Percentiles rank a stretch among this genome's conserved stretches.
These are phyloP conservation scores for Silene coronaria DNA, from an alignment of 179 eudicot species.

Conservation along the genomic window DNA sequence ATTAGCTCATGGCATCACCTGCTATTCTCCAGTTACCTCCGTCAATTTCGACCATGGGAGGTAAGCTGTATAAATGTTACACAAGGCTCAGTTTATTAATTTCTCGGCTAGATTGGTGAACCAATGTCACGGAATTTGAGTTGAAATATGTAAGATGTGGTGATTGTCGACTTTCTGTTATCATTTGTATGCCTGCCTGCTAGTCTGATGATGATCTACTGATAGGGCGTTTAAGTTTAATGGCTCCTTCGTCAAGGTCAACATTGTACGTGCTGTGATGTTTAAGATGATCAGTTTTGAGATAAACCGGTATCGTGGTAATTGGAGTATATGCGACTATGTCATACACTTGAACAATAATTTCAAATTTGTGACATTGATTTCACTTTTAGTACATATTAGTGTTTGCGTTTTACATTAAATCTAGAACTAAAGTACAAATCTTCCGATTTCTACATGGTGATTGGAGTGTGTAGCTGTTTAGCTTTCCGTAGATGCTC, in stretches of 20 bases:
- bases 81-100: background rate
- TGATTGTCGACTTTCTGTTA: background rate
- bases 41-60: conserved; percentile 14
- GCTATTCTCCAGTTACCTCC: conserved; percentile 18
- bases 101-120: background rate
- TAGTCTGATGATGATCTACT: background rate
- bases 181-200: background rate
- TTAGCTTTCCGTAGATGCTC: background rate
- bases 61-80: conserved; percentile 1
- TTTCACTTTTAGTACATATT: background rate
- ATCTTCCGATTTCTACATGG: background rate
- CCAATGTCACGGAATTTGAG: background rate
- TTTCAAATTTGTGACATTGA: background rate
- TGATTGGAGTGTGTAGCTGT: background rate
- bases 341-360: background rate
- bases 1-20: conserved; percentile 10
- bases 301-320: background rate
- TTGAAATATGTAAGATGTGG: background rate
- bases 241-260: background rate
- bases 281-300: background rate
- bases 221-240: too few relatives aligned
- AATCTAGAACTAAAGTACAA: background rate
- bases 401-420: background rate
- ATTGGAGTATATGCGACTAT: background rate
- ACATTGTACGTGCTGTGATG: background rate